Evolutionary conservation across 345 rosid genomes (phyloP).

Genomic region (Cardiospermum halicacabum): DNA sequence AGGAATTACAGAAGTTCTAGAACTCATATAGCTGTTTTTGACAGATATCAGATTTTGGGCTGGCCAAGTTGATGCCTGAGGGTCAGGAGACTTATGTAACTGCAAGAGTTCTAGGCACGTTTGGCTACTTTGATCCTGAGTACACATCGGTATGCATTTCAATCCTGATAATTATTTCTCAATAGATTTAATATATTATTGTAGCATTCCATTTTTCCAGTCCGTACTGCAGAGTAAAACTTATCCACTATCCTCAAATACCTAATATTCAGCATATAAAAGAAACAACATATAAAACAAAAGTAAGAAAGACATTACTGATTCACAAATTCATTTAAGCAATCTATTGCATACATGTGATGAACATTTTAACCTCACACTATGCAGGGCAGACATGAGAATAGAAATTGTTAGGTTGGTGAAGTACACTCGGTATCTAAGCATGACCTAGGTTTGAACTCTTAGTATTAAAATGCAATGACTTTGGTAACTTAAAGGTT

Average conservation of each 20-base stretch:
- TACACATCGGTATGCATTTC: constrained; percentile 69
- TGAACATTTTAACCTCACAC: neutral
- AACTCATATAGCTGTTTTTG: constrained; percentile 13
- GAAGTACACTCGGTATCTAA: too few species aligned
- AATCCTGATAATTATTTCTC: neutral
- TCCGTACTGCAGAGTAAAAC: neutral
- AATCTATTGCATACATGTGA: neutral
- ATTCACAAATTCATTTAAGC: neutral
- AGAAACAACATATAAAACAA: too few species aligned
- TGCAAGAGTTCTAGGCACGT: constrained; percentile 94
- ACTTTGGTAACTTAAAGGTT: neutral
- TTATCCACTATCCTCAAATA: neutral
- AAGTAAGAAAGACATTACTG: neutral
- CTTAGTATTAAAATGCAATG: neutral
- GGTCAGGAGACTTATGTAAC: constrained; percentile 80
- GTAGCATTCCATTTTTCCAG: too few species aligned
- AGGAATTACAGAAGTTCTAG: neutral
- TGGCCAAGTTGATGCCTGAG: constrained; percentile 94
- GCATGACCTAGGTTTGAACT: neutral
- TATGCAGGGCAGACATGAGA: neutral
- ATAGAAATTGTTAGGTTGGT: neutral
- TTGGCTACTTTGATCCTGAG: constrained; percentile 96
- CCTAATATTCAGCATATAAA: neutral
- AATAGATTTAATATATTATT: too few species aligned
- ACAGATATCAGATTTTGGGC: constrained; percentile 94